Percentiles rank a stretch among this genome's conserved stretches.
Evolutionary conservation across 2,329 filamentous ascomycete genomes (phyloP).

Genomic region (Orbilia brochopaga): DNA sequence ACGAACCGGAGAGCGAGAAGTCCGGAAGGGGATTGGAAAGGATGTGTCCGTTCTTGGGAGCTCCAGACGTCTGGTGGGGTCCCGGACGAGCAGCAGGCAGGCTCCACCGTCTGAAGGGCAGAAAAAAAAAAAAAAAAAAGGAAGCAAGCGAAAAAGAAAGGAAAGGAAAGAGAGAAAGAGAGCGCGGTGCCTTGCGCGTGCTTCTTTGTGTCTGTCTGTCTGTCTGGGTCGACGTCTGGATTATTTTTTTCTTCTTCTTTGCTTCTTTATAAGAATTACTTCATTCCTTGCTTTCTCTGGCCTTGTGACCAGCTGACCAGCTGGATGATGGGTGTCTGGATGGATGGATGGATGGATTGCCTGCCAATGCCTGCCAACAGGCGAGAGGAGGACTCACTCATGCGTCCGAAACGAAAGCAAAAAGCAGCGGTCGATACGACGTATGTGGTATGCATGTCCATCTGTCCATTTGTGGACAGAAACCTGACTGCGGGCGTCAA

Average conservation of each 20-base stretch:
- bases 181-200: slow-evolving; percentile 2
- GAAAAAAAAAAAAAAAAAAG: not conserved
- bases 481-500: not conserved
- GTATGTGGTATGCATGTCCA: not conserved
- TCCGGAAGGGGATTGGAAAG: not conserved
- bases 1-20: slow-evolving; percentile 3
- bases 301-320: slow-evolving; percentile 26
- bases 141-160: no score
- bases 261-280: no score
- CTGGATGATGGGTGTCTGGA: not conserved
- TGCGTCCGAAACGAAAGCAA: not conserved
- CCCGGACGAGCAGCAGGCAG: slow-evolving; percentile 23
- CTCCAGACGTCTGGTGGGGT: slow-evolving; percentile 25
- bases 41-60: slow-evolving; percentile 1
- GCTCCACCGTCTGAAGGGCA: slow-evolving; percentile 14
- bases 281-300: no score
- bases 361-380: not conserved
- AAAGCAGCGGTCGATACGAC: no score
- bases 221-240: not conserved
- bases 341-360: no score
- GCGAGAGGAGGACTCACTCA: not conserved
- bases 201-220: not conserved
- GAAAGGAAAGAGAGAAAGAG: no score
- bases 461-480: no score
- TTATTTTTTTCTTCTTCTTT: not conserved